phyloP scores from a whole-genome alignment of 2,329 filamentous ascomycete species.

The Fusarium buharicum region DNA sequence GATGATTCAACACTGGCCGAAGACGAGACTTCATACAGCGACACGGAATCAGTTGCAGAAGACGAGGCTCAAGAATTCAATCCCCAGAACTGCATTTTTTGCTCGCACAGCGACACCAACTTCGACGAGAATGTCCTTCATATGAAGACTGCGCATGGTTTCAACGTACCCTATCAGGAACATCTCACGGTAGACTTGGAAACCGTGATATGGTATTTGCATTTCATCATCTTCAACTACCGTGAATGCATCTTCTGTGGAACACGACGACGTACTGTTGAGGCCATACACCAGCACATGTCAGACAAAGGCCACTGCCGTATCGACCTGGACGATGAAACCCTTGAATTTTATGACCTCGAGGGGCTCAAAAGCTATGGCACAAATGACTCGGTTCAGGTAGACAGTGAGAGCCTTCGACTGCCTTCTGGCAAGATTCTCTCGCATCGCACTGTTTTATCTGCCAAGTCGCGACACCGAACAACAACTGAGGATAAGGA shows the following conservation, averaged over 20 bases:
- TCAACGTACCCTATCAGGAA: slow-evolving; percentile 55
- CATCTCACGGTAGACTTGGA: slow-evolving; percentile 58
- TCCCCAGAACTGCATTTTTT: slow-evolving; percentile 56
- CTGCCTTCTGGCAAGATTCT: slow-evolving; percentile 38
- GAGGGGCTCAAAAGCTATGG: slow-evolving; percentile 4
- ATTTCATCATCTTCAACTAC: slow-evolving; percentile 60
- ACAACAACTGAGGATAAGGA: not conserved
- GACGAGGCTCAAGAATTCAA: slow-evolving; percentile 33
- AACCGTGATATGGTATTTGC: slow-evolving; percentile 59
- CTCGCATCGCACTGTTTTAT: slow-evolving; percentile 15
- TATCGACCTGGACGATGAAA: slow-evolving; percentile 50
- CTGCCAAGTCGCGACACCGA: not conserved
- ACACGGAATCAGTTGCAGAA: not conserved
- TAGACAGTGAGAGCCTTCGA: slow-evolving; percentile 13
- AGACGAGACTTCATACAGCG: not conserved
- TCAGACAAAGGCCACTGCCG: slow-evolving; percentile 59
- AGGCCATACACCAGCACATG: slow-evolving; percentile 64
- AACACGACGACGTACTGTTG: slow-evolving; percentile 53
- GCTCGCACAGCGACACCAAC: slow-evolving; percentile 43
- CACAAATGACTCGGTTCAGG: not conserved
- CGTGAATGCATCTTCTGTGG: slow-evolving; percentile 63
- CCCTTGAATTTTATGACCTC: slow-evolving; percentile 55
- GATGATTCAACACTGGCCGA: not conserved
- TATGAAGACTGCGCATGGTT: slow-evolving; percentile 61
- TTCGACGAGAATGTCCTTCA: slow-evolving; percentile 56